phyloP scores from a whole-genome alignment of 2,329 filamentous ascomycete species.

The Myriosclerotinia scirpicola region DNA sequence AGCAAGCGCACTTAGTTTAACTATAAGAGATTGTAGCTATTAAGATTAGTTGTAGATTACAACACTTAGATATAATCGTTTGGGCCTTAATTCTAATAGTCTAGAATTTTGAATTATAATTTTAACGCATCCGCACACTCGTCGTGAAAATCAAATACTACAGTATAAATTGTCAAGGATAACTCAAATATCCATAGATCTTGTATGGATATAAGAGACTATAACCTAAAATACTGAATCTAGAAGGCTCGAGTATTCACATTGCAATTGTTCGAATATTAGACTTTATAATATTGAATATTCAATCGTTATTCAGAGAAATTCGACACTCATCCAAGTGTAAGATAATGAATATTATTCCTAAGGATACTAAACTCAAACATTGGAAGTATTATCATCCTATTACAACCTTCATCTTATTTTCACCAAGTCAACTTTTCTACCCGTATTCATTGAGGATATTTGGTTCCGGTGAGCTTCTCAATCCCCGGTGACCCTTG shows the following conservation, averaged over 20 bases:
- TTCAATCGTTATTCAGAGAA: not conserved
- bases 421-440: not conserved
- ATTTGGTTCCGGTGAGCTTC: not conserved
- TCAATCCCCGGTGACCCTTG: not conserved
- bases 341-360: not conserved
- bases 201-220: not conserved
- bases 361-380: not conserved
- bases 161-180: too few relatives aligned
- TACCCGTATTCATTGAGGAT: not conserved
- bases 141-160: too few relatives aligned
- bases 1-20: too few relatives aligned
- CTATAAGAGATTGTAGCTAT: too few relatives aligned
- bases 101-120: too few relatives aligned
- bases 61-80: too few relatives aligned
- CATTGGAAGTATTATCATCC: not conserved
- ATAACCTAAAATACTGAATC: not conserved
- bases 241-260: not conserved
- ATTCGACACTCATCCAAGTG: not conserved
- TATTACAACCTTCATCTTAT: not conserved
- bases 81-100: too few relatives aligned
- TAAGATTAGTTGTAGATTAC: too few relatives aligned
- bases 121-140: too few relatives aligned
- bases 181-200: too few relatives aligned
- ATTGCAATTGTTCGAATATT: not conserved
- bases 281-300: not conserved